Conservation (phyloP, 2,329 filamentous ascomycete genomes). For the Aspergillus sojae region DNA sequence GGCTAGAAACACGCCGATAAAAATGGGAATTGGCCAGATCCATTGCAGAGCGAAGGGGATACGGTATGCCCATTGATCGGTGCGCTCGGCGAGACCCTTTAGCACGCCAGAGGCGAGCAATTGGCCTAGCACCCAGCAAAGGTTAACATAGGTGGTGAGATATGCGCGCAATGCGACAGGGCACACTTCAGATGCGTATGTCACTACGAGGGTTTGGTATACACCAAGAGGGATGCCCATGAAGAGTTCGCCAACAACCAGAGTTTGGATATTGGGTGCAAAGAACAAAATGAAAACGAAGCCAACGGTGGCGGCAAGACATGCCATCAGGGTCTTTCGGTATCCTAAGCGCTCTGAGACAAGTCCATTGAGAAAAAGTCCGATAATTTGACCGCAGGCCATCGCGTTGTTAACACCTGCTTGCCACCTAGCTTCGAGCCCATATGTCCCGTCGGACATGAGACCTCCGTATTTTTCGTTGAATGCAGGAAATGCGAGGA, state of each 20-base stretch:
- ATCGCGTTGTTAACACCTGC: conserved; percentile 37
- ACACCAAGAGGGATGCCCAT: conserved; percentile 9
- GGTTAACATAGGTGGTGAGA: conserved; percentile 10
- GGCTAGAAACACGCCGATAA: conserved; percentile 30
- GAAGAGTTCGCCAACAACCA: conserved; percentile 6
- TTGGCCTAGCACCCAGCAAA: conserved; percentile 31
- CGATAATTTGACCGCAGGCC: conserved; percentile 34
- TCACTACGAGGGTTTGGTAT: conserved; percentile 8
- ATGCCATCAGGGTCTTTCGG: conserved; percentile 19
- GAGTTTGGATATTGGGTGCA: not conserved
- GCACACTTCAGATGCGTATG: conserved; percentile 7
- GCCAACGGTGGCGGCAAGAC: conserved; percentile 2
- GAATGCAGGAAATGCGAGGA: conserved; percentile 36
- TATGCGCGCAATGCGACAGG: conserved; percentile 5
- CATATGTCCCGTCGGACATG: conserved; percentile 23
- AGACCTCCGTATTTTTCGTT: conserved; percentile 18
- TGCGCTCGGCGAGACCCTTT: conserved; percentile 31
- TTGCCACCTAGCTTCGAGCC: conserved; percentile 40
- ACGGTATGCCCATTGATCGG: conserved; percentile 39
- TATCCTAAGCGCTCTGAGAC: conserved; percentile 25
- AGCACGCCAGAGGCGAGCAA: conserved; percentile 40
- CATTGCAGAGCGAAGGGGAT: conserved; percentile 42
- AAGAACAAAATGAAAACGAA: conserved; percentile 11
- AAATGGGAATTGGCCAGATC: conserved; percentile 27
- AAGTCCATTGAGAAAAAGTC: conserved; percentile 23